Conservation (phyloP, 768 basidiomycete species). For the Boletales sp. region DNA sequence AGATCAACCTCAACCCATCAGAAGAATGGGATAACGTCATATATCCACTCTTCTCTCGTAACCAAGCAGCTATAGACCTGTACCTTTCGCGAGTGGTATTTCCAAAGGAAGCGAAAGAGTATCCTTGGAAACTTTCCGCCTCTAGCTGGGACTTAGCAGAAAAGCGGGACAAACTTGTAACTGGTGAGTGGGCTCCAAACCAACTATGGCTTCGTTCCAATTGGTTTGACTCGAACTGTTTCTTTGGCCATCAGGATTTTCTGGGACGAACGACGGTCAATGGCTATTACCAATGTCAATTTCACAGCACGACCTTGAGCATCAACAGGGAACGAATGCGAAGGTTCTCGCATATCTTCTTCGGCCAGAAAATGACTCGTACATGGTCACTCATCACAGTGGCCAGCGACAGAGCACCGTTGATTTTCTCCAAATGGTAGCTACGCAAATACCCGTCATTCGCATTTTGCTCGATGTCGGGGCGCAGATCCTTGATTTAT, state of each 20-base stretch:
- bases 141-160: constrained; percentile 31
- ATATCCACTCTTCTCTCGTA: constrained; percentile 1
- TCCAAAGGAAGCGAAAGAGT: constrained; percentile 31
- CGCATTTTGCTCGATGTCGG: constrained; percentile 51
- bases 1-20: constrained; percentile 5
- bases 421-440: constrained; percentile 25
- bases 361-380: constrained; percentile 13
- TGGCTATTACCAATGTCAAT: constrained; percentile 36
- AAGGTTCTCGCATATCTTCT: constrained; percentile 28
- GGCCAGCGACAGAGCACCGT: constrained; percentile 1
- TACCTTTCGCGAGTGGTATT: constrained; percentile 33
- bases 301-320: constrained; percentile 19
- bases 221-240: neutral
- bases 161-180: constrained; percentile 7
- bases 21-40: constrained; percentile 3
- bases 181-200: neutral
- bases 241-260: constrained; percentile 27
- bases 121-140: constrained; percentile 23
- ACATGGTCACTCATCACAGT: constrained; percentile 3
- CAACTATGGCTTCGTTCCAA: too few relatives aligned
- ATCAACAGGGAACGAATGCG: constrained; percentile 40
- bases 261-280: constrained; percentile 35
- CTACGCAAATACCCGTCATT: constrained; percentile 31
- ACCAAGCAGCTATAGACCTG: constrained; percentile 2
- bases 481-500: constrained; percentile 48